Evolutionary conservation across 2,329 filamentous ascomycete genomes (phyloP).

Genomic region (Claviceps sp.): DNA sequence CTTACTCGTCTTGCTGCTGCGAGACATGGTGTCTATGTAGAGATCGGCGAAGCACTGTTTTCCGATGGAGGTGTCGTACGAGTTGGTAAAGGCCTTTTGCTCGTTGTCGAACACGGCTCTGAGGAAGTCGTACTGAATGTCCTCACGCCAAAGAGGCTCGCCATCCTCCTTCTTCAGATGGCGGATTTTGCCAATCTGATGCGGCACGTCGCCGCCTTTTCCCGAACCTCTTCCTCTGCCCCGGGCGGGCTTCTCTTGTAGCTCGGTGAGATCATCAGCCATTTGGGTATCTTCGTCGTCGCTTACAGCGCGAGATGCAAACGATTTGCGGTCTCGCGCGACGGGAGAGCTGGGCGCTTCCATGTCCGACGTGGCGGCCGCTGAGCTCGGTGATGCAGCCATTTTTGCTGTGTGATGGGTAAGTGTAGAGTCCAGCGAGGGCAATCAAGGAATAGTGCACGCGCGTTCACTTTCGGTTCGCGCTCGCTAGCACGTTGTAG

Average conservation of each 20-base stretch:
- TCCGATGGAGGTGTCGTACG: slow-evolving; percentile 54
- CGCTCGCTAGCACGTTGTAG: not conserved
- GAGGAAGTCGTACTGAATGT: slow-evolving; percentile 82
- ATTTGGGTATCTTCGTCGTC: slow-evolving; percentile 35
- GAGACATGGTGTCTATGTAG: slow-evolving; percentile 96
- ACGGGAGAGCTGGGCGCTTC: slow-evolving; percentile 33
- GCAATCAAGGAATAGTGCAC: not conserved
- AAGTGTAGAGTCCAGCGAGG: not conserved
- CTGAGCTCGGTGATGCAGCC: slow-evolving; percentile 27
- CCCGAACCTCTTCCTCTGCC: slow-evolving; percentile 22
- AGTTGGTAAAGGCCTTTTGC: slow-evolving; percentile 71
- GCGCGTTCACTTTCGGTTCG: not conserved
- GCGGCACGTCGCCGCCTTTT: slow-evolving; percentile 20
- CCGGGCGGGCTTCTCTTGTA: slow-evolving; percentile 24
- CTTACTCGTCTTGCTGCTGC: slow-evolving; percentile 98
- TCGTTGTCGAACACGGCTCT: slow-evolving; percentile 67
- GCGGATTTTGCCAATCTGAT: slow-evolving; percentile 54
- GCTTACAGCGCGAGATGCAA: slow-evolving; percentile 28
- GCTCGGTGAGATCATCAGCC: slow-evolving; percentile 29
- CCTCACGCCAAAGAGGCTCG: slow-evolving; percentile 72
- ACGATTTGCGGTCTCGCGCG: slow-evolving; percentile 30
- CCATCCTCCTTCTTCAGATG: slow-evolving; percentile 84
- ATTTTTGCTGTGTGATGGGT: slow-evolving; percentile 12
- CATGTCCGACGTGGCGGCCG: slow-evolving; percentile 29
- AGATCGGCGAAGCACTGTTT: slow-evolving; percentile 83